These are phyloP conservation scores for Erodium texanum DNA, from an alignment of 441 rosid genomes.

Conservation along the genomic window DNA sequence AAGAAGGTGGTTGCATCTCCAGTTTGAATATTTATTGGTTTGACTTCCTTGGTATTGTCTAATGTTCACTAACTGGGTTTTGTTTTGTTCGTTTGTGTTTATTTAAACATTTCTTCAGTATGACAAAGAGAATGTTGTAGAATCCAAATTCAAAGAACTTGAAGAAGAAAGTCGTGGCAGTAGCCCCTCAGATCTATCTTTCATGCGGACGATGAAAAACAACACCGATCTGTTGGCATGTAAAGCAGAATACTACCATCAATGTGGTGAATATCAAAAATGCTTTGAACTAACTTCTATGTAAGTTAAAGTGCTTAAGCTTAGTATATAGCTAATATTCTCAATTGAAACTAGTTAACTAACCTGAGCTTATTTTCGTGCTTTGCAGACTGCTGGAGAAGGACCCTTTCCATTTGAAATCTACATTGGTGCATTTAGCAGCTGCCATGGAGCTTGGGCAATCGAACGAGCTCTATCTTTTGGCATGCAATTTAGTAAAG, in stretches of 20 bases:
- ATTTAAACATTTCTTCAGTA: slow-evolving; percentile 32
- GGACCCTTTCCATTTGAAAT: slow-evolving; percentile 90
- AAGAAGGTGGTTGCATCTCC: slow-evolving; percentile 47
- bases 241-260: slow-evolving; percentile 93
- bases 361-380: slow-evolving; percentile 14
- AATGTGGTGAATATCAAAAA: slow-evolving; percentile 83
- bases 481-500: slow-evolving; percentile 92
- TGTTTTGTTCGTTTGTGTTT: not conserved
- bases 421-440: slow-evolving; percentile 76
- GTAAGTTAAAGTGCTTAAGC: slow-evolving; percentile 35
- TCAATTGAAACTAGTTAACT: slow-evolving; percentile 13
- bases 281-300: slow-evolving; percentile 74
- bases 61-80: not conserved
- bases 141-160: slow-evolving; percentile 71
- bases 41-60: not conserved
- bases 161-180: slow-evolving; percentile 57
- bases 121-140: slow-evolving; percentile 65
- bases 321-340: slow-evolving; percentile 10
- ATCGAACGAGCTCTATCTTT: slow-evolving; percentile 88
- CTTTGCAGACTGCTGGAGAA: slow-evolving; percentile 71
- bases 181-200: slow-evolving; percentile 39
- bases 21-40: slow-evolving; percentile 7
- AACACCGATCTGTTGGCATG: slow-evolving; percentile 82
- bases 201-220: slow-evolving; percentile 48
- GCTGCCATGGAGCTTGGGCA: slow-evolving; percentile 93